Evolutionary conservation across 163 green algal species (phyloP), one percentile per base, ranked within the genome.

Genomic region (Prototheca stagnorum): DNA sequence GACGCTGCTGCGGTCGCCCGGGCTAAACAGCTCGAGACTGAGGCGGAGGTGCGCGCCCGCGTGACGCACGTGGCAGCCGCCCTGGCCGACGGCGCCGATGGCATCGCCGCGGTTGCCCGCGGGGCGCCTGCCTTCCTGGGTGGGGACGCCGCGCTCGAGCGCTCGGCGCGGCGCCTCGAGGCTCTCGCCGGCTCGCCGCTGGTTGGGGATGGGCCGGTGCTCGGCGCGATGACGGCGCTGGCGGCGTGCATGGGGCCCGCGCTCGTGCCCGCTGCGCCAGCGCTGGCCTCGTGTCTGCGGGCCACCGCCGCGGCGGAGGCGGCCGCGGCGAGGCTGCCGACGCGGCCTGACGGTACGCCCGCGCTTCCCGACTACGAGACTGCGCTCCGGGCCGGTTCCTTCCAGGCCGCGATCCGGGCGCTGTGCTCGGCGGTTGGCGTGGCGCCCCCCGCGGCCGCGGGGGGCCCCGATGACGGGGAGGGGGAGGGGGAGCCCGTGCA

Each of bases 171-270:
- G 28, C 37, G 44, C 19, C 35, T 75, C 22, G 61, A 75, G 39
- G 77, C 71, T 3, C 51, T 88, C 39, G 50, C 86, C 33, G 47
- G 39, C 5, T 85, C 74, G 2, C 69, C 74, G 1, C 54, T 88
- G n/a, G 70, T 88, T 12, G 71, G 74, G 5, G 62, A 67, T 24
- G 48, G 44, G 0, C 65, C 73, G 3, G 85, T 83, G 1, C 87
- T 83, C 41, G 56, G 64, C 8, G 67, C 75, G 6, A 57, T 74
- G 14, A 43, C 61, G 20, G 59, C 63, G 6, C 51, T 94, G 37
- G 70, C 72, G 6, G 42, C 37, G n/a, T n/a, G n/a, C n/a, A n/a
- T n/a, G n/a, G n/a, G n/a, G n/a, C n/a, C n/a, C n/a, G n/a, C n/a
- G n/a, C n/a, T n/a, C n/a, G n/a, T n/a, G n/a, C n/a, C n/a, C n/a